These are phyloP conservation scores for Aspergillus fischeri DNA, from an alignment of 2,329 filamentous ascomycete species.

Conservation along the genomic window DNA sequence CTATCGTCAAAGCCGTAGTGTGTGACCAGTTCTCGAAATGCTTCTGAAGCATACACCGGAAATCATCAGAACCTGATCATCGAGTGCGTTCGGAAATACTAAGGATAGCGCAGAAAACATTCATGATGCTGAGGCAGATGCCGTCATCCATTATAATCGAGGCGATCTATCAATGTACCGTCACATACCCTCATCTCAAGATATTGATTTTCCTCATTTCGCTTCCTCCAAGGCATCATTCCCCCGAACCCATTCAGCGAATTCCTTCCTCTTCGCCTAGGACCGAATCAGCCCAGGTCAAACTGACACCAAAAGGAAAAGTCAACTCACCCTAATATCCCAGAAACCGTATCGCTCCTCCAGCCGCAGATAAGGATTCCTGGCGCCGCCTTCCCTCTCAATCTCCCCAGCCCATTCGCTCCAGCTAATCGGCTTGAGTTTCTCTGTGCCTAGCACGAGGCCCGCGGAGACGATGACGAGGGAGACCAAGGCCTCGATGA, in stretches of 20 bases:
- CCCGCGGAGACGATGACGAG: constrained; percentile 78
- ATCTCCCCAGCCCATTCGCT: constrained; percentile 71
- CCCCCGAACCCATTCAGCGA: constrained; percentile 65
- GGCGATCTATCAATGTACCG: not conserved
- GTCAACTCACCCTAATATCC: constrained; percentile 68
- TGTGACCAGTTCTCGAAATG: not conserved
- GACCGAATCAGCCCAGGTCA: not conserved
- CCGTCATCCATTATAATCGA: not conserved
- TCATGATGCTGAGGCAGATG: not conserved
- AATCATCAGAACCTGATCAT: too few relatives aligned
- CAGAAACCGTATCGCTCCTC: constrained; percentile 81
- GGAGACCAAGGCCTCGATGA: constrained; percentile 76
- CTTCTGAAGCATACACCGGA: not conserved
- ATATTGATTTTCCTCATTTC: constrained; percentile 2
- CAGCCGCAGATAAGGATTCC: constrained; percentile 74
- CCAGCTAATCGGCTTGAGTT: constrained; percentile 82
- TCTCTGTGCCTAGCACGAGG: constrained; percentile 71
- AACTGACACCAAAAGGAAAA: not conserved
- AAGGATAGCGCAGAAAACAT: too few relatives aligned
- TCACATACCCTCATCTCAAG: not conserved
- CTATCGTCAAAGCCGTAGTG: not conserved
- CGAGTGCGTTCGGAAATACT: not conserved
- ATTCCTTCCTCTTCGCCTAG: constrained; percentile 65
- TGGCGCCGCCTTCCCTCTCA: constrained; percentile 62
- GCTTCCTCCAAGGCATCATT: constrained; percentile 28